Evolutionary conservation across 345 rosid genomes (phyloP).

Genomic region (Eucalyptus coolabah): DNA sequence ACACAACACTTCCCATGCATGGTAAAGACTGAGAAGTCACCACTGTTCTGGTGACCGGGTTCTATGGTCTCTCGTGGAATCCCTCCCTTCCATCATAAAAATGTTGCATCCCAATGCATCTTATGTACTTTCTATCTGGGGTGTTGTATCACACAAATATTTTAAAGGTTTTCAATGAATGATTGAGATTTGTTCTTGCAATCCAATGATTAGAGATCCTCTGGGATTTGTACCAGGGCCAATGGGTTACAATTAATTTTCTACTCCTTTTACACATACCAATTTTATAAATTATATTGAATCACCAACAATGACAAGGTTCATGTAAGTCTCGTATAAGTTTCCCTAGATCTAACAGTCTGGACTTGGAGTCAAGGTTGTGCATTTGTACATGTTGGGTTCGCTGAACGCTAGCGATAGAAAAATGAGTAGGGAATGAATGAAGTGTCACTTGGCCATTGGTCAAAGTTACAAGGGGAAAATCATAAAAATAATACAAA

Average conservation of each 20-base stretch:
- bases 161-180: background rate
- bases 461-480: too few species aligned
- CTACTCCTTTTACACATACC: too few species aligned
- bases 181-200: background rate
- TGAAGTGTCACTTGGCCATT: background rate
- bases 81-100: background rate
- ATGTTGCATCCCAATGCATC: background rate
- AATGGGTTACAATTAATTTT: background rate
- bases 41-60: too few species aligned
- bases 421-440: background rate
- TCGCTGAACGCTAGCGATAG: background rate
- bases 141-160: background rate
- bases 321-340: background rate
- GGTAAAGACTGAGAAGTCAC: background rate
- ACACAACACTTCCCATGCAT: background rate
- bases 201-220: background rate
- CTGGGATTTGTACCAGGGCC: background rate
- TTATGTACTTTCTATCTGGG: background rate
- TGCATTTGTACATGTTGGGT: background rate
- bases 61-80: background rate
- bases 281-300: too few species aligned
- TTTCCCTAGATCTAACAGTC: background rate
- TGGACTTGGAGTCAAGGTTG: background rate
- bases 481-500: too few species aligned
- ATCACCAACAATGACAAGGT: background rate